Percentiles rank a stretch among this genome's conserved stretches.
Evolutionary conservation across 768 basidiomycete genomes (phyloP).

Genomic region (Mycena vitilis): DNA sequence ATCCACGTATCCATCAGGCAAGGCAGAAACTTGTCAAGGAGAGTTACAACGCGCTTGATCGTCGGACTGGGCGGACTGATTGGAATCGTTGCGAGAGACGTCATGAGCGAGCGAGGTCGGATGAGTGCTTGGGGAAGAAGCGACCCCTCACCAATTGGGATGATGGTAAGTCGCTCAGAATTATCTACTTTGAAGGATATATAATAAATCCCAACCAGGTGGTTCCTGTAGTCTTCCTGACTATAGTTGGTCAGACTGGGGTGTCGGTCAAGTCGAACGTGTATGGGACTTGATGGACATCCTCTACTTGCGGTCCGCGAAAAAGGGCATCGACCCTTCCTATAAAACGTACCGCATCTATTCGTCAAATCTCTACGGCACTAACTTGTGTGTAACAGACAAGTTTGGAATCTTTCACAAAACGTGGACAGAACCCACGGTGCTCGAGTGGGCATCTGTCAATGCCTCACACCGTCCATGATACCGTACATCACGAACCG

Average conservation of each 20-base stretch:
- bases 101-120: conserved; percentile 87
- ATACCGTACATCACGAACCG: conserved; percentile 96
- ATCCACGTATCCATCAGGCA: conserved; percentile 91
- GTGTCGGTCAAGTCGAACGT: conserved; percentile 89
- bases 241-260: conserved; percentile 96
- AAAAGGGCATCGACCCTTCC: conserved; percentile 83
- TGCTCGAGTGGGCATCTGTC: conserved; percentile 85
- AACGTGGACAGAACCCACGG: conserved; percentile 95
- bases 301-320: conserved; percentile 82
- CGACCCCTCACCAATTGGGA: conserved; percentile 94
- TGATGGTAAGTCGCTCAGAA: conserved; percentile 65
- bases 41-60: conserved; percentile 70
- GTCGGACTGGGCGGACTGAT: conserved; percentile 81
- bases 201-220: conserved; percentile 53
- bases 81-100: conserved; percentile 95
- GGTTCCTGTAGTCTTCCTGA: conserved; percentile 88
- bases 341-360: conserved; percentile 78
- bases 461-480: conserved; percentile 96
- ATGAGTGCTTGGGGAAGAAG: conserved; percentile 84
- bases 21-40: conserved; percentile 85
- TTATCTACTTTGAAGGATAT: conserved; percentile 9
- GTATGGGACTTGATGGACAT: conserved; percentile 98
- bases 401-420: conserved; percentile 96
- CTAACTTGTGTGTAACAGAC: conserved; percentile 52
- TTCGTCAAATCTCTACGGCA: conserved; percentile 24